A percentile compares a stretch with the other conserved stretches of the same genome.
phyloP scores from a whole-genome alignment of 257 asterid genomes.

The Solanum peruvianum region DNA sequence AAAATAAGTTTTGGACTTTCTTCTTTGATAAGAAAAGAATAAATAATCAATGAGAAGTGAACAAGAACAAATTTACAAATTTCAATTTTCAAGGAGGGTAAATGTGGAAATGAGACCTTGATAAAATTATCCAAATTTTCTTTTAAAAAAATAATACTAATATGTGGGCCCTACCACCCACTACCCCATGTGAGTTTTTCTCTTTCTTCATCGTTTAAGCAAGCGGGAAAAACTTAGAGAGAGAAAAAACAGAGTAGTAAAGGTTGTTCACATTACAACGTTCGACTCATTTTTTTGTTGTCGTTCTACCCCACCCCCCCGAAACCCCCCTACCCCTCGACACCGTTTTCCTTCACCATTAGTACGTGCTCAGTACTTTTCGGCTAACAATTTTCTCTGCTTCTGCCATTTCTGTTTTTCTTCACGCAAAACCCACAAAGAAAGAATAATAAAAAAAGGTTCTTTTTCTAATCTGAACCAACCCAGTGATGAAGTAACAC shows the following conservation, averaged over 20 bases:
- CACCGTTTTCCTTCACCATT: background rate
- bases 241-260: background rate
- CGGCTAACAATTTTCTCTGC: background rate
- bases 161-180: background rate
- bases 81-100: background rate
- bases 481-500: background rate
- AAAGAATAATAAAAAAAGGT: background rate
- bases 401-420: background rate
- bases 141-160: background rate
- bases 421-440: background rate
- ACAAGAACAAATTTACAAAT: background rate
- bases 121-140: background rate
- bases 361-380: background rate
- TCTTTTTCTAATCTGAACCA: background rate
- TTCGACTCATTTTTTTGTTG: slow-evolving; percentile 15
- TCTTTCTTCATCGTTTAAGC: background rate
- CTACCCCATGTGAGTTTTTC: background rate
- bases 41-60: background rate
- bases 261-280: slow-evolving; percentile 31
- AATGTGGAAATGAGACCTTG: background rate
- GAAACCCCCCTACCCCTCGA: too few species aligned
- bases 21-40: background rate
- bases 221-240: background rate
- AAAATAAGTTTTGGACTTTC: background rate
- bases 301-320: background rate